Base-by-base conservation (phyloP, 2,329 filamentous ascomycete species). In the Colletotrichum simmondsii region DNA sequence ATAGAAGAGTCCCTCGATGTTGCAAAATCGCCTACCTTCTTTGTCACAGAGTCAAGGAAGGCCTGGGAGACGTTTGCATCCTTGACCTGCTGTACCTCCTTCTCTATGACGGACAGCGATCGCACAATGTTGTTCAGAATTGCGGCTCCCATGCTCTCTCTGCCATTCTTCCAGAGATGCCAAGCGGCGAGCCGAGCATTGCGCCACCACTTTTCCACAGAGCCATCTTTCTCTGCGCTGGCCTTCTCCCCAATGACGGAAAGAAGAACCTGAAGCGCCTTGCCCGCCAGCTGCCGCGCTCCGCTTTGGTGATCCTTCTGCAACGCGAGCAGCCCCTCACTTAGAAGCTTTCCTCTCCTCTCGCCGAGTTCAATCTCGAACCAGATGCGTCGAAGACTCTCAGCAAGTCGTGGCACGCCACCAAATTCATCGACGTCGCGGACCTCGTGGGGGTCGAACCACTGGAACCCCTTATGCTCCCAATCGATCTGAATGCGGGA, bases 81-180 rank as follows among this genome's bases (percentile, higher is more conserved):
- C 4, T 78, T 54, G 61, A 79, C 76, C 19, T 66, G 68, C 4
- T 76, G 76, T 11, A 81, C 76, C 57, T 75, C 80, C 28, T 78
- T 59, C 60, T 85, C 81, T 46, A 88, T 80, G 4, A 77, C 76
- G 14, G 80, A 77, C 46, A 92, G 81, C 3, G 84, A 84, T 14
- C 82, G 81, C 5, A 91, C 79, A 11, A 91, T 71, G 12, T 83
- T 84, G 58, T 81, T 84, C 52, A 89, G 82, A 32, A 92, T 90
- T 1, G 90, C 87, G 0, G 91, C 88, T 1, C 87, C 87, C 91
- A 93, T 93, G 78, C 88, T 91, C 74, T 91, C 90, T n/a, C 90
- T 86, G 0, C 90, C 90, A 66, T 91, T 91, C 76, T 91, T 91
- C 80, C 88, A 90, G 1, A 93, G 81, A 78, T 92, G 89, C 88